Evolutionary conservation across 2,329 filamentous ascomycete genomes (phyloP), one percentile per base, ranked within the genome.

Genomic region (Cladosporium velox): DNA sequence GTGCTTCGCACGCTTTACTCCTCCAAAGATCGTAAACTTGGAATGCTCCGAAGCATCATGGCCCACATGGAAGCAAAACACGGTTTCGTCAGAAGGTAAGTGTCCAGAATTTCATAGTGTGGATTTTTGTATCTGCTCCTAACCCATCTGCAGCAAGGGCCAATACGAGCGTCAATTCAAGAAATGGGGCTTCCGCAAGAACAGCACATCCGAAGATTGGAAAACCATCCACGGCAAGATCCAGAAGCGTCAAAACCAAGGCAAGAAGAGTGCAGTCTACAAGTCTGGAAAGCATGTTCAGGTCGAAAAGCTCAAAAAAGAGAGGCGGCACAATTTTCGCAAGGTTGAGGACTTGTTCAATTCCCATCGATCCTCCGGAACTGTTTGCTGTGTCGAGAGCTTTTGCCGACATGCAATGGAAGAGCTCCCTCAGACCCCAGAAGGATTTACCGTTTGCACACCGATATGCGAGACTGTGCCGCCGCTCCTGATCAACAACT

Each of bases 81-180:
- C 14, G 14, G 11, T 24, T 62, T 62, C n/a, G 30, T 12, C 2
- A 52, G 1, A 28, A 52, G 14, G 44, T 62, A n/a, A 8, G 57
- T 15, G 14, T 24, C 15, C 2, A n/a, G 4, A n/a, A 11, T 18
- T 3, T 10, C 8, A 6, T 2, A 54, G 8, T 6, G 14, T n/a
- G n/a, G 15, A 30, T 5, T 4, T 10, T 54, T 2, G 18, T 5
- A n/a, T 10, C 1, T 30, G 5, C 15, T 18, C 11, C 59, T 62
- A 24, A 62, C 12, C 18, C n/a, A 24, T 34, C 14, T n/a, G 3
- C 30, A 62, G 59, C 30, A 62, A 62, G 18, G 15, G 18, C 21
- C 44, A 62, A 18, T 62, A 52, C 30, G 59, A 35, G 59, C 59
- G 59, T 24, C 26, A 62, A 18, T 62, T 62, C 47, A 38, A 35